phyloP scores from a whole-genome alignment of 495 filamentous ascomycete genomes.

The Hyaloscypha variabilis region DNA sequence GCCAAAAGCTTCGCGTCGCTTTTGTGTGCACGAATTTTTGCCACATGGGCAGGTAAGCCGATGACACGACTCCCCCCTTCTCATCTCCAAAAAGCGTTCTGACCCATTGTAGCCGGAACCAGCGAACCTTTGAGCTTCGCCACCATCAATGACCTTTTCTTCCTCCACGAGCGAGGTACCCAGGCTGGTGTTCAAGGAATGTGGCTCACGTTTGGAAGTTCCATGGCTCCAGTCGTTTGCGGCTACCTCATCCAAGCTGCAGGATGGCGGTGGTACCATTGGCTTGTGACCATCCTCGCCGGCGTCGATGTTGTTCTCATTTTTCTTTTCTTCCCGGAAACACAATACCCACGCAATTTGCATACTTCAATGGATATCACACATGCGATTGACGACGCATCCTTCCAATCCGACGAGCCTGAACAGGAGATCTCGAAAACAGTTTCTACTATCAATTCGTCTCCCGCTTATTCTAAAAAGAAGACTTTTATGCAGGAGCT shows the following conservation, averaged over 20 bases:
- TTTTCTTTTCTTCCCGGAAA: conserved; percentile 10
- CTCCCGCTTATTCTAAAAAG: too few species aligned
- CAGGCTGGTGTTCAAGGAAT: conserved; percentile 43
- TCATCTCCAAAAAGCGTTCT: not conserved
- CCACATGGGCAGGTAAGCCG: not conserved
- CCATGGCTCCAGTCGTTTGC: conserved; percentile 42
- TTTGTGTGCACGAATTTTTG: not conserved
- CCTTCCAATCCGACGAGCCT: not conserved
- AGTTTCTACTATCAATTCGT: not conserved
- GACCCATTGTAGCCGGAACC: not conserved
- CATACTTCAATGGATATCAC: not conserved
- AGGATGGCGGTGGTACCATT: conserved; percentile 46
- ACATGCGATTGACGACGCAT: conserved; percentile 27
- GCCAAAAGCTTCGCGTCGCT: not conserved
- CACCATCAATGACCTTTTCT: conserved; percentile 46
- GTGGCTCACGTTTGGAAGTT: conserved; percentile 40
- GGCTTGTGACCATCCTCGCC: not conserved
- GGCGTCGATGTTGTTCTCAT: not conserved
- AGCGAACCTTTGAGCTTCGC: not conserved
- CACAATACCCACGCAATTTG: not conserved
- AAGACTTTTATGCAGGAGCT: not conserved
- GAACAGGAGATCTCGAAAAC: not conserved
- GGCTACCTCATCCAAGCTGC: conserved; percentile 41
- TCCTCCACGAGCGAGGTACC: conserved; percentile 45
- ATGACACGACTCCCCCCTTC: not conserved